Evolutionary conservation across 768 basidiomycete genomes (phyloP), one percentile per base, ranked within the genome.

Genomic region (Daedaleopsis sinensis): DNA sequence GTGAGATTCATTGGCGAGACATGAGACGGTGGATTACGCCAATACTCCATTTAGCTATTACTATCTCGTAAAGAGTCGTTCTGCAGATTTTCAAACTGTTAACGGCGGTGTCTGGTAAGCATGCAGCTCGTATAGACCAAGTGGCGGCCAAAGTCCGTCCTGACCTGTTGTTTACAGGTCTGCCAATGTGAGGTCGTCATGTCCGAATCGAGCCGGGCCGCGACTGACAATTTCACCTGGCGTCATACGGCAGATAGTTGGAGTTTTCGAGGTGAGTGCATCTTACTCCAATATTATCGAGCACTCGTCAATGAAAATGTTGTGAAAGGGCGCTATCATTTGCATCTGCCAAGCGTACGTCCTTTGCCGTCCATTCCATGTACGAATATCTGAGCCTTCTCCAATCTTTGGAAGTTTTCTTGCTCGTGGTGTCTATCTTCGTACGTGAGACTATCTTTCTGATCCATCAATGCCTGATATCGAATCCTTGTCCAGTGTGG

Each of bases 281-380:
- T 1, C 10, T 16, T 21, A 13, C 39, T 13, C 5, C 13, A 42
- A 42, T 2, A 11, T 18, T 42, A 3, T 42, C 39, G 39, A 16
- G 0, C 19, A 23, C 23, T 44, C 23, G 16, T 36, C 3, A 1
- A 3, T 1, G 35, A 0, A 6, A 32, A 32, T 42, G 11, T 12
- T 24, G n/a, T 12, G 13, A 12, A 24, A 58, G 56, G 52, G 57
- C 8, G 36, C 46, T 8, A 58, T 58, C 11, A 55, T 58, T 24
- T 58, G 51, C n/a, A 47, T 57, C 11, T 53, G 57, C 13, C 52
- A 58, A 37, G 43, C 43, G 61, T 18, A 52, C n/a, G 16, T 58
- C 19, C 4, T 32, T 32, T 32, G 43, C 12, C 2, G 21, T 18
- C 44, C 3, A 0, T 21, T 32, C 1, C 24, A 37, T 1, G 2